phyloP scores from a whole-genome alignment of 805 yeast genomes.

The Lachancea mirantina region DNA sequence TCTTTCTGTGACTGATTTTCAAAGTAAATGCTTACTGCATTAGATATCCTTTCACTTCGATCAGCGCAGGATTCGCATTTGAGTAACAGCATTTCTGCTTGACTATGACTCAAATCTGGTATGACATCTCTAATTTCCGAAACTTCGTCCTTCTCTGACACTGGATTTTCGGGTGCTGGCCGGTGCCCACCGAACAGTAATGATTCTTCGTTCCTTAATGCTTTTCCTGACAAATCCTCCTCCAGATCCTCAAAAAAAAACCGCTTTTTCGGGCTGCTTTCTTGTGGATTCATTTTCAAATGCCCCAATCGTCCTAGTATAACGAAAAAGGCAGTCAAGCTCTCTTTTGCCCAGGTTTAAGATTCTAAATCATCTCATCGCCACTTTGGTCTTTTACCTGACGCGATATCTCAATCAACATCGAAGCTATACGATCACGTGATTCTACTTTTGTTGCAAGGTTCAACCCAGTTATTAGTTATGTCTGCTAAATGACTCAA shows the following conservation, averaged over 20 bases:
- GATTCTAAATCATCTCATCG: too few species aligned
- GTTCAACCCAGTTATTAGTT: too few species aligned
- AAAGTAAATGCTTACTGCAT: slow-evolving; percentile 37
- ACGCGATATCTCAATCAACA: too few species aligned
- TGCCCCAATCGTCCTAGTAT: too few species aligned
- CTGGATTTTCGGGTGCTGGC: slow-evolving; percentile 1
- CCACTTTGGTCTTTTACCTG: too few species aligned
- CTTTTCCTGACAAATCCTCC: slow-evolving; percentile 3
- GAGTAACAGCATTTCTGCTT: slow-evolving; percentile 3
- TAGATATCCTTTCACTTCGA: slow-evolving; percentile 25
- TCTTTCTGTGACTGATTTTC: slow-evolving; percentile 17
- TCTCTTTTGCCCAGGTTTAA: too few species aligned
- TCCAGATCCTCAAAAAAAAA: slow-evolving; percentile 28
- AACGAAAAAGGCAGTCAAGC: too few species aligned
- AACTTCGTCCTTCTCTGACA: slow-evolving; percentile 4
- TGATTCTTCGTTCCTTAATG: slow-evolving; percentile 5
- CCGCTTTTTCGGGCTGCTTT: slow-evolving; percentile 15
- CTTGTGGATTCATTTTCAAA: background rate
- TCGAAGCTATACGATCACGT: too few species aligned
- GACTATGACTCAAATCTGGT: slow-evolving; percentile 3
- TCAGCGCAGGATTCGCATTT: slow-evolving; percentile 5
- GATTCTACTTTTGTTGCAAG: too few species aligned
- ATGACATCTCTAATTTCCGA: slow-evolving; percentile 5
- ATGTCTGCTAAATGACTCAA: too few species aligned
- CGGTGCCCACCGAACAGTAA: slow-evolving; percentile 6